Conservation (phyloP, 371 early-diverging fungal genomes). For the Zopfochytrium polystomum region DNA sequence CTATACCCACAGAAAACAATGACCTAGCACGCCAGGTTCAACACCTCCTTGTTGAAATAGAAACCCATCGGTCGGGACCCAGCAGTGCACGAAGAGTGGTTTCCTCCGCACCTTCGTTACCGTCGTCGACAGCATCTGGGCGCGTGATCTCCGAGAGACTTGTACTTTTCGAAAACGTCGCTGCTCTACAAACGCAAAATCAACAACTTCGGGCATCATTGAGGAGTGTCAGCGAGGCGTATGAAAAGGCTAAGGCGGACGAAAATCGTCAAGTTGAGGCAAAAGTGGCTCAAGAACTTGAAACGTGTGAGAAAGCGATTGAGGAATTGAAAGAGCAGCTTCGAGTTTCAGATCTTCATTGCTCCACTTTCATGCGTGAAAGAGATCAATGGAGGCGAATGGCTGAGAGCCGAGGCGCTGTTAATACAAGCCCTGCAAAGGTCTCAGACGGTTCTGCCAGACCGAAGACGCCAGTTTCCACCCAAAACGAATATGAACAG, state of each 20-base stretch:
- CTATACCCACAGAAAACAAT: slow-evolving; percentile 21
- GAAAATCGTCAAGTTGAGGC: slow-evolving; percentile 20
- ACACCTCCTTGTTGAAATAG: slow-evolving; percentile 33
- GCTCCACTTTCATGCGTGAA: slow-evolving; percentile 30
- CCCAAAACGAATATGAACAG: slow-evolving; percentile 31
- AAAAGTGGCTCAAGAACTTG: slow-evolving; percentile 18
- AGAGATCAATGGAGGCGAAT: slow-evolving; percentile 36
- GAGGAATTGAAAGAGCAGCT: slow-evolving; percentile 33
- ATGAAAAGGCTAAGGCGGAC: slow-evolving; percentile 17
- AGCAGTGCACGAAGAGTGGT: neutral
- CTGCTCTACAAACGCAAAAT: slow-evolving; percentile 36
- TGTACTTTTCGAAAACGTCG: slow-evolving; percentile 35
- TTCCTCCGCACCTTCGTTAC: neutral
- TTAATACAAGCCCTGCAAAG: slow-evolving; percentile 1
- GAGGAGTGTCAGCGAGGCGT: slow-evolving; percentile 24
- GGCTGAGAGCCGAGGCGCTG: slow-evolving; percentile 26
- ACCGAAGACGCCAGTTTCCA: too few relatives aligned
- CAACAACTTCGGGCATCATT: slow-evolving; percentile 32
- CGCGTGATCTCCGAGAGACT: slow-evolving; percentile 37
- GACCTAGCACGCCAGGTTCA: slow-evolving; percentile 44
- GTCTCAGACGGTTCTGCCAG: too few relatives aligned
- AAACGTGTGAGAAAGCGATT: slow-evolving; percentile 19
- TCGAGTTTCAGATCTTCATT: slow-evolving; percentile 16
- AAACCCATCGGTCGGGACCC: slow-evolving; percentile 18
- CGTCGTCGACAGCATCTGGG: slow-evolving; percentile 9